Percentiles rank a stretch among this genome's conserved stretches.
Conservation (phyloP, 2,329 filamentous ascomycete species). For the Alternaria brassicicola region DNA sequence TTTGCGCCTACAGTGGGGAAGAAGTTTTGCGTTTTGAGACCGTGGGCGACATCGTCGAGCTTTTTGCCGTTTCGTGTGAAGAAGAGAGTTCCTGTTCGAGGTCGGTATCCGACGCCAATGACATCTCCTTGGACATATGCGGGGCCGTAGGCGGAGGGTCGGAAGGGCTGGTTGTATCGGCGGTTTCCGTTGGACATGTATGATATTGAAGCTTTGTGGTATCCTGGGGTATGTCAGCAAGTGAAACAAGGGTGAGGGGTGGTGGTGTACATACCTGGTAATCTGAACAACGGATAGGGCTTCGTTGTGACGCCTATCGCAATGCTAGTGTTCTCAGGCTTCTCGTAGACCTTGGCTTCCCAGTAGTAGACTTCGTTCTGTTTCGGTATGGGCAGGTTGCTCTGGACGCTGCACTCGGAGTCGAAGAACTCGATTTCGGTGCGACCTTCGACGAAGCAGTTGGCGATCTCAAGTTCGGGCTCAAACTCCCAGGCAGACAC, state of each 20-base stretch:
- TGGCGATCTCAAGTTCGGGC: conserved; percentile 97
- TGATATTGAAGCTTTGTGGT: conserved; percentile 89
- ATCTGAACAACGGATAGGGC: conserved; percentile 90
- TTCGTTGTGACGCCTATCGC: conserved; percentile 96
- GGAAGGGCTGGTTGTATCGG: conserved; percentile 92
- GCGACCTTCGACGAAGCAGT: conserved; percentile 95
- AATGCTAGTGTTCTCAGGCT: conserved; percentile 84
- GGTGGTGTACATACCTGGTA: conserved; percentile 72
- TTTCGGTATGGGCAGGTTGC: conserved; percentile 94
- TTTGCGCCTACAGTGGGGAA: conserved; percentile 98
- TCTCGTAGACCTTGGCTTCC: conserved; percentile 98
- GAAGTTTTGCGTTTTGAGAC: conserved; percentile 92
- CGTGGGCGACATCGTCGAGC: conserved; percentile 90
- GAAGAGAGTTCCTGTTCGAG: conserved; percentile 92
- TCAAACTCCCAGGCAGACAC: conserved; percentile 99
- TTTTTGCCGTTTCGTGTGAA: conserved; percentile 99
- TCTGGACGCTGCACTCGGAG: conserved; percentile 95
- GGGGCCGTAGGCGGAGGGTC: conserved; percentile 78
- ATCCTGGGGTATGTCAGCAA: conserved; percentile 62
- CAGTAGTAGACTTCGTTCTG: conserved; percentile 99
- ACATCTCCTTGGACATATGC: conserved; percentile 91
- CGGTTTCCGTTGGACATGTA: conserved; percentile 88
- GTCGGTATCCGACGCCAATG: conserved; percentile 91
- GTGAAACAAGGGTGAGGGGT: background rate
- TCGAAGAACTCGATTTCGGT: conserved; percentile 99